Base-by-base conservation (phyloP, 768 basidiomycete species). In the Hortiboletus campestris region DNA sequence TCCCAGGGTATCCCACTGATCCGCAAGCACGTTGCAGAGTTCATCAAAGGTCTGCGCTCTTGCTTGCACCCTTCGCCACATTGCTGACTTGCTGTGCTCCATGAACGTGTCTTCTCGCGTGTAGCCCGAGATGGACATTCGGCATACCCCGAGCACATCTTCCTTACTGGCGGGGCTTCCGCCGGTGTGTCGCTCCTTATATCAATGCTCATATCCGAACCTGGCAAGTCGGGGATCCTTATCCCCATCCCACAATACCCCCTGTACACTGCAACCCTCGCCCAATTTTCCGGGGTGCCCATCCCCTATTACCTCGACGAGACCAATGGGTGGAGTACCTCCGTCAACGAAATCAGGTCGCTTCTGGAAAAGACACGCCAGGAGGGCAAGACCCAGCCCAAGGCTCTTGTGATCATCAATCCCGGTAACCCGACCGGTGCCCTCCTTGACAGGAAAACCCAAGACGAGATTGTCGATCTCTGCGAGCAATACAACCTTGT, bases 161-260 rank as follows among this genome's bases (percentile, higher is more conserved):
- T 93, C 81, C 84, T 99, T 41, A 98, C 96, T 17, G 89, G 85
- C 25, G 97, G 96, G 40, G 96, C 97, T 19, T 97, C 94, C 20
- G 85, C 86, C 13, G 97, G 96, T 49, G 95, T 99, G n/a, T 87
- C 90, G 20, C 84, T 92, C 19, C 75, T 93, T 22, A 84, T 96
- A 62, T 84, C 84, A 65, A 84, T 90, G 78, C 83, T 94, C 57
- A 87, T 94, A 63, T 76, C 84, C 11, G 72, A 78, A 20, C 84
- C 83, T 20, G 58, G 65, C 19, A 78, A 76, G 28, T 82, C 83
- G 46, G 94, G 92, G 8, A 81, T 96, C 63, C 82, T 96, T 50
- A 97, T 98, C 66, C 96, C 96, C 32, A 98, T 99, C 59, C 96
- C 96, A 2, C 96, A 99, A 75, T 98, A 99, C 71, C 96, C 96